These are phyloP conservation scores for Fusarium chuoi DNA, from an alignment of 2,329 filamentous ascomycete species.

Conservation along the genomic window DNA sequence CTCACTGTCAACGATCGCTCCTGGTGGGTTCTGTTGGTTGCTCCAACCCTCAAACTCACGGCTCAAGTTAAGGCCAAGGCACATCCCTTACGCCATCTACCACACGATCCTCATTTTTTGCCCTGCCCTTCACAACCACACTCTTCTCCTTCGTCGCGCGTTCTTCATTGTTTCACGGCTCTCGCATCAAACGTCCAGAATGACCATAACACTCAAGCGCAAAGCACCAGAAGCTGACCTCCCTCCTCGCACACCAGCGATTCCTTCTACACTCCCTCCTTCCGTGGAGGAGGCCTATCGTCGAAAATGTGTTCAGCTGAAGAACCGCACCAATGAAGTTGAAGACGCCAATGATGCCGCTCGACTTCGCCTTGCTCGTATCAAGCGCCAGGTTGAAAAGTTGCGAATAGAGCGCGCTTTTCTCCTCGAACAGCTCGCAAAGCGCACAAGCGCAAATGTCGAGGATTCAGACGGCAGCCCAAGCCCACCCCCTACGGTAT, in stretches of 20 bases:
- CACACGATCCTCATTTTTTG: constrained; percentile 7
- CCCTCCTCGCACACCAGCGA: constrained; percentile 51
- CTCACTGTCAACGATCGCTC: constrained; percentile 2
- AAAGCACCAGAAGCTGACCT: constrained; percentile 52
- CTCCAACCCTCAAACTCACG: constrained; percentile 21
- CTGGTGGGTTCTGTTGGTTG: constrained; percentile 35
- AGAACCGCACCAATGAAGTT: constrained; percentile 89
- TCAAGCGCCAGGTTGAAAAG: constrained; percentile 89
- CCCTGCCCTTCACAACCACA: not conserved
- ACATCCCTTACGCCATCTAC: constrained; percentile 29
- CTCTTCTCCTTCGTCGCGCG: constrained; percentile 4
- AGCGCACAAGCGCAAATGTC: constrained; percentile 78
- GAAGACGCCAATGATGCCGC: constrained; percentile 91
- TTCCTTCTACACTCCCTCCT: constrained; percentile 76
- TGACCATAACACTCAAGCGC: constrained; percentile 50
- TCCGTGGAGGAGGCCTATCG: constrained; percentile 97
- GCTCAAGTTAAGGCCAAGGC: constrained; percentile 18
- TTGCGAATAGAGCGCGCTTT: constrained; percentile 87
- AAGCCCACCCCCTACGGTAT: constrained; percentile 81
- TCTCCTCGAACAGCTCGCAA: constrained; percentile 76
- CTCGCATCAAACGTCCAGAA: constrained; percentile 27
- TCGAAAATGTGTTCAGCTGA: constrained; percentile 94
- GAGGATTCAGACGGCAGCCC: constrained; percentile 83
- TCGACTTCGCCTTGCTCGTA: constrained; percentile 79
- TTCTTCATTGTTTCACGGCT: not conserved